A percentile compares a stretch with the other conserved stretches of the same genome.
Conservation (phyloP, 106 monocot species). For the Triglochin maritima region DNA sequence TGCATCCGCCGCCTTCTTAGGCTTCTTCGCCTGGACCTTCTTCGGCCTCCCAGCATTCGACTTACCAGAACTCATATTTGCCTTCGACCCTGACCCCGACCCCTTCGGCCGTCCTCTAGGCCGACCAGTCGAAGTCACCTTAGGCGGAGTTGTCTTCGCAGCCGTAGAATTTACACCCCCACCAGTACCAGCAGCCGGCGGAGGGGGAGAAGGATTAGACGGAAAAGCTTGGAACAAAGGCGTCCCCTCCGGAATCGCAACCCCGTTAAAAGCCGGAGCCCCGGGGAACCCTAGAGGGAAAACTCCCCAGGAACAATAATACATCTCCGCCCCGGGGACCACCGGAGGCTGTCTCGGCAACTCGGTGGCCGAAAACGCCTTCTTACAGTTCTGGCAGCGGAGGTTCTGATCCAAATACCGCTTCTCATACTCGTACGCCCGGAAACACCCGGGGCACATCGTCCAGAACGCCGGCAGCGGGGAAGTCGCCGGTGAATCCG, state of each 20-base stretch:
- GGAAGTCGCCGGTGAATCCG: background rate
- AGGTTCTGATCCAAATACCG: slow-evolving; percentile 19
- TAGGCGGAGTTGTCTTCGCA: background rate
- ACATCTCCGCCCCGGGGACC: slow-evolving; percentile 51
- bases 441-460: slow-evolving; percentile 38
- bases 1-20: background rate
- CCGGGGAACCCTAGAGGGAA: slow-evolving; percentile 54
- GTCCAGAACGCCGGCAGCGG: slow-evolving; percentile 42
- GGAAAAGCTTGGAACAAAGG: background rate
- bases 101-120: background rate
- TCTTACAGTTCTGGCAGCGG: slow-evolving; percentile 29
- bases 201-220: background rate
- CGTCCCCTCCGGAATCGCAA: slow-evolving; percentile 4
- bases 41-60: background rate
- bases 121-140: background rate
- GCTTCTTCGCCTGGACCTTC: slow-evolving; percentile 10
- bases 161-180: background rate
- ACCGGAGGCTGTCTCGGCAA: slow-evolving; percentile 29
- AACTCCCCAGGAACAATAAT: slow-evolving; percentile 63
- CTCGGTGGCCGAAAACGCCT: slow-evolving; percentile 28
- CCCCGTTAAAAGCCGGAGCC: slow-evolving; percentile 2
- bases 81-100: too few relatives aligned
- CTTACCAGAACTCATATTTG: background rate
- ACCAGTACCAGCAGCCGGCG: background rate
- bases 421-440: slow-evolving; percentile 38